Base-by-base conservation (phyloP, 129 eudicot species). In the Ambrosia artemisiifolia region DNA sequence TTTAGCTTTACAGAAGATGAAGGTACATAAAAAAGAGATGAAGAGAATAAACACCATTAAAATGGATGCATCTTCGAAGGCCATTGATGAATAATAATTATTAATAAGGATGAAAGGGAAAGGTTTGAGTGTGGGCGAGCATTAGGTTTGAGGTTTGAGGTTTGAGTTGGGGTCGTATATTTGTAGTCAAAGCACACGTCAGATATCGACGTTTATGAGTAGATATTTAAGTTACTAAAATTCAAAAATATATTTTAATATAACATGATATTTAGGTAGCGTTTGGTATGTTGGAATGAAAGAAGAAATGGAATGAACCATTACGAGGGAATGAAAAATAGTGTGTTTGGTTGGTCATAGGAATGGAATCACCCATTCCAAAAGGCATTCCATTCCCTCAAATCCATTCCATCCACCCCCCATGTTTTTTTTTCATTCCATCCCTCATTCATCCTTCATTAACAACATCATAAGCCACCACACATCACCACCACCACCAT, bases 1-100 rank as follows among this genome's bases (percentile, higher is more conserved):
- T 54, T 72, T 83, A 51, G 34, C 42, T 71, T 47, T 84, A 11
- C n/a, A 72, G 65, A 80, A 80, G 70, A 71, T 49, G 60, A 71
- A 14, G 61, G 69, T 34, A 32, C 60, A 24, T n/a, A 75, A n/a
- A 77, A 76, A 33, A 42, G 47, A 38, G 4, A 63, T 1, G 6
- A 63, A 40, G 0, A 63, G 10, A 7, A 78, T 38, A 42, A 63
- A 51, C n/a, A 63, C 44, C 17, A 53, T 2, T 6, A 77, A 13
- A 70, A 40, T 42, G 61, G 71, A 63, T 42, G 51, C 61, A 70
- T 70, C 9, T 62, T 70, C 49, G 32, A 70, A 70, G 49, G 28
- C 77, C 82, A 78, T 78, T 78, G 57, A 63, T 78, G 56, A 62
- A 28, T 18, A 50, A 63, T n/a, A 44, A 70, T 24, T 24, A 24